Evolutionary conservation across 2,329 filamentous ascomycete genomes (phyloP), one percentile per base, ranked within the genome.

Genomic region (Drechslerella coelobrocha): DNA sequence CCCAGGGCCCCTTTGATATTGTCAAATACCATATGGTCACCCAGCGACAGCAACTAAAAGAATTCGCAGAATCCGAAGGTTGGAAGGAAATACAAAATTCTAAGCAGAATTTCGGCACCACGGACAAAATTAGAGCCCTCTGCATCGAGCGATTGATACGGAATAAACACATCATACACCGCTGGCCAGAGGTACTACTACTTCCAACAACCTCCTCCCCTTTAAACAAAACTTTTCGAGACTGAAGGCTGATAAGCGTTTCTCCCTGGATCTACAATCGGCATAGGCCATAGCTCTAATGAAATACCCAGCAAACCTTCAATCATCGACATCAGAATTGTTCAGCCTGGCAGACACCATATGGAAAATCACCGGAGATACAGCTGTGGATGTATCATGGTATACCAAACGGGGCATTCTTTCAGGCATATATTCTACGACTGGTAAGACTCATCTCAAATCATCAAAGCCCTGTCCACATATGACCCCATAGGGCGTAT

Each of bases 281-380:
- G 53, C 47, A 69, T 71, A 94, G 89, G 94, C 93, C 47, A 83
- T 97, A 1, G 92, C 91, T 2, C 82, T 96, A 72, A 96, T 97
- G 90, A 91, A 92, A 2, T 88, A 95, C 65, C 90, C 91, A 0
- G 85, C 84, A 69, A 89, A 93, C 78, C 84, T 95, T 31, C 86
- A 91, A 0, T 81, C 86, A 7, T 92, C 92, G 0, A 78, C 97
- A 2, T 84, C 84, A 47, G 94, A 97, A 80, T 85, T 99, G 2
- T 87, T 89, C 43, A 82, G 85, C 53, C 85, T 99, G 2, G 85
- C 89, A n/a, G 93, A 97, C 78, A 94, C 99, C 79, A 95, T 99
- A 55, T 90, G 89, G 84, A 92, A 89, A 76, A 85, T 96, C 2
- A 86, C 93, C 0, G 91, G 91, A 54, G 94, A 97, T 79, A 83